Evolutionary conservation across 345 rosid genomes (phyloP), one percentile per base, ranked within the genome.

Genomic region (Gossypium stocksii): DNA sequence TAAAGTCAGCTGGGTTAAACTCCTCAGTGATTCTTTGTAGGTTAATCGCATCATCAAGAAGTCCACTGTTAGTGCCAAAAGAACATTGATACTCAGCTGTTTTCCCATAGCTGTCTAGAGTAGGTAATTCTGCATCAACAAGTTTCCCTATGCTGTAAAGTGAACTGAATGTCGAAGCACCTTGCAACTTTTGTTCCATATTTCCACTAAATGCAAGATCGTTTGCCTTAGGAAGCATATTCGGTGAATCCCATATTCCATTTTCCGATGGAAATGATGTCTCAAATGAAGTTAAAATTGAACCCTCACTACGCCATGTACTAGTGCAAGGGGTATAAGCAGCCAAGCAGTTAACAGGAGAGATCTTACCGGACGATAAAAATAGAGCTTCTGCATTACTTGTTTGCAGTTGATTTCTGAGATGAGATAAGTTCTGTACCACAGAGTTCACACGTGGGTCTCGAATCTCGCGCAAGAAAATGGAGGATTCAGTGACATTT

Each of bases 1-100:
- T 49, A 60, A 80, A 81, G 78, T 82, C 86, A 75, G 80, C 81
- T 17, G 77, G 54, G 69, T 78, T 80, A 73, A 80, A 77, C 51
- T 84, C 84, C 22, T 74, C 83, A 7, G 77, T 49, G 46, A 83
- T 61, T 70, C 82, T 73, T 10, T 70, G 80, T 72, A 70, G 62
- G 71, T 51, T 78, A 70, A 58, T 72, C 59, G 75, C 79, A 56
- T 57, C 70, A 53, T 75, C 83, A 2, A 77, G 61, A 80, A 81
- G 82, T 52, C 64, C 65, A 48, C 27, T 34, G 7, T 62, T 74
- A 38, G 75, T 46, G 23, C 66, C 75, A 75, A 66, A 15, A 51
- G 76, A 78, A 66, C 64, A 49, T 3, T 44, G 76, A 57, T 54
- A 61, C 54, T 48, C 72, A 56, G 58, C 34, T 17, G 72, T 72